These are phyloP conservation scores for Biancaea sappan DNA, from an alignment of 306 rosid genomes.

Conservation along the genomic window DNA sequence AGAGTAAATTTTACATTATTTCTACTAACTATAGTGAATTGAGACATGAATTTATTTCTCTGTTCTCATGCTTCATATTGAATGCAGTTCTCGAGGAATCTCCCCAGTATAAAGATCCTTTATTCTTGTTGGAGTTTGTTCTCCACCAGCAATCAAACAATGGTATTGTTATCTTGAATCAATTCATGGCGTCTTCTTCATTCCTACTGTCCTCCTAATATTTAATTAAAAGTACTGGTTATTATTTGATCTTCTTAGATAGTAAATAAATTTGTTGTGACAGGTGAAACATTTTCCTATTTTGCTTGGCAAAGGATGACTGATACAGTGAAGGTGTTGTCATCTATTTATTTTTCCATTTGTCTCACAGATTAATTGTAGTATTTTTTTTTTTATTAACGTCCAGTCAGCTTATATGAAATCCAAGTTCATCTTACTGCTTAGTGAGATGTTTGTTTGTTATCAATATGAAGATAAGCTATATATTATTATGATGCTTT, in stretches of 20 bases:
- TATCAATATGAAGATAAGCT: conserved; percentile 3
- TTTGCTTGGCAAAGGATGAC: conserved; percentile 71
- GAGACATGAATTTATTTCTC: conserved; percentile 11
- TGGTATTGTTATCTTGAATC: conserved; percentile 44
- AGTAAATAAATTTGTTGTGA: conserved; percentile 33
- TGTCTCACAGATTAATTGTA: conserved; percentile 14
- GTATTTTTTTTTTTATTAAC: conserved; percentile 2
- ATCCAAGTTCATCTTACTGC: neutral
- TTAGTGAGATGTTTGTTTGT: conserved; percentile 12
- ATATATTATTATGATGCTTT: neutral
- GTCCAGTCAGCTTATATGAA: neutral
- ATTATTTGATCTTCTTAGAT: conserved; percentile 6
- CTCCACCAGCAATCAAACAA: conserved; percentile 43
- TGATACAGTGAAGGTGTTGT: conserved; percentile 68
- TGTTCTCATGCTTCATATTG: conserved; percentile 25
- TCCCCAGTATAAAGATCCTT: conserved; percentile 68
- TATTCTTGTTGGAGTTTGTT: conserved; percentile 60
- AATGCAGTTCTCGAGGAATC: conserved; percentile 72
- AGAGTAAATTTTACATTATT: neutral
- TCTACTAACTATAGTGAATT: conserved; percentile 6
- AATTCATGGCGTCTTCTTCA: conserved; percentile 9
- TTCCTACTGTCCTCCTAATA: conserved; percentile 12
- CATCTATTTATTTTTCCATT: conserved; percentile 25
- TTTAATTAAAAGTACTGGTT: neutral
- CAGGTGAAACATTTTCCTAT: conserved; percentile 57